Base-by-base conservation (phyloP, 2,329 filamentous ascomycete species). In the Orbilia quercus region DNA sequence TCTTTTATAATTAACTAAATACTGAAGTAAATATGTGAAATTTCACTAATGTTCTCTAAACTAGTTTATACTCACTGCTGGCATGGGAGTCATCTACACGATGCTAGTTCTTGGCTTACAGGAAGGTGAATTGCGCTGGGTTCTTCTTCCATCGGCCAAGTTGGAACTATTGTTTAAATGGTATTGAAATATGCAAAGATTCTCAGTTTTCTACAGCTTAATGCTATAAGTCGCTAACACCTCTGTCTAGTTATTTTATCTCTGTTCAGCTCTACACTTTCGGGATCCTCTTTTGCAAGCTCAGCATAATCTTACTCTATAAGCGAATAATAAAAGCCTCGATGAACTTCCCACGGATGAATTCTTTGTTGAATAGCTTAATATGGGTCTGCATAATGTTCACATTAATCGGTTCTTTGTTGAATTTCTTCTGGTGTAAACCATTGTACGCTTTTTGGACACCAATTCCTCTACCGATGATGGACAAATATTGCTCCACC, bases 391-490 rank as follows among this genome's bases (percentile, higher is more conserved):
- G 69, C n/a, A 25, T 64, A 9, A 54, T 64, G 34, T 73, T 73
- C 16, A 65, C 69, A 7, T 22, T 66, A 1, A 28, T 59, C 1
- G 59, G 59, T 14, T 60, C 58, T 7, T 34, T 66, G 6, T 47
- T 73, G n/a, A 62, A 66, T 28, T 73, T 66, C 38, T 66, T 66
- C 22, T 73, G 69, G 69, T 73, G 69, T 28, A 73, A 66, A 44
- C 69, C 69, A 1, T 36, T 73, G 20, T 55, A 73, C 18, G 69
- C 69, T 6, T 73, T 73, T 28, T 73, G 69, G 69, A 65, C 59
- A 11, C 40, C 60, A 22, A 73, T 73, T 60, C 69, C 69, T 11
- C 31, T 65, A 11, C 69, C 69, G 14, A 65, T 60, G 55, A 60
- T 60, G 53, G 40, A 59, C 2, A 59, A 23, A 47, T 73, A 73